A percentile compares a stretch with the other conserved stretches of the same genome.
phyloP scores from a whole-genome alignment of 257 asterid species.

The Misopates orontium region DNA sequence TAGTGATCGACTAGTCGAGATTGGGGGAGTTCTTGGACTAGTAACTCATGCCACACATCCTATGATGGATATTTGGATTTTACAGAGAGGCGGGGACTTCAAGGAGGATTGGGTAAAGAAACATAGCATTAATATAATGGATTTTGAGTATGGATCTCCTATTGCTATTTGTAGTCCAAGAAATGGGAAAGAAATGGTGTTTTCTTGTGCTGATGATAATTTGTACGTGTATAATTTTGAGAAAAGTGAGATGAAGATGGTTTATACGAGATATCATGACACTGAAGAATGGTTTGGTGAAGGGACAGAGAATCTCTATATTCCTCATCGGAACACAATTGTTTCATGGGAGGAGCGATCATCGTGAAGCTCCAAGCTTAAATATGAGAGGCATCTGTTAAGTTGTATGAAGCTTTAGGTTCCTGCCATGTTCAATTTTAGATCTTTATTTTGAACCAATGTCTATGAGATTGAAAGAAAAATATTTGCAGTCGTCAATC shows the following conservation, averaged over 20 bases:
- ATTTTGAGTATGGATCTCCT: conserved; percentile 1
- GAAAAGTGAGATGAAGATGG: conserved; percentile 27
- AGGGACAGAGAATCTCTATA: conserved; percentile 6
- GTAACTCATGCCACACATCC: conserved; percentile 22
- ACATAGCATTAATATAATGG: conserved; percentile 25
- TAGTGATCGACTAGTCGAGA: conserved; percentile 31
- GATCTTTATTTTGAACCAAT: too few species aligned
- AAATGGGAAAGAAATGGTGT: conserved; percentile 31
- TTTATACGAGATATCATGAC: conserved; percentile 15
- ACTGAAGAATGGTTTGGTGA: conserved; percentile 11
- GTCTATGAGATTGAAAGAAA: too few species aligned
- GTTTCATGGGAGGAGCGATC: conserved; percentile 22
- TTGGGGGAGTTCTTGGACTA: conserved; percentile 40
- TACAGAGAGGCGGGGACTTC: conserved; percentile 4
- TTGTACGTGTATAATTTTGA: conserved; percentile 31
- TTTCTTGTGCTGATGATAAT: conserved; percentile 5
- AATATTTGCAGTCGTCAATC: too few species aligned
- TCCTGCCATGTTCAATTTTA: too few species aligned
- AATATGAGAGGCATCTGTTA: too few species aligned
- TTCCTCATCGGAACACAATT: conserved; percentile 41
- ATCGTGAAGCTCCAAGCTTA: not conserved
- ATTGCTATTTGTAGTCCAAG: conserved; percentile 35
- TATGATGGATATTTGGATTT: conserved; percentile 41
- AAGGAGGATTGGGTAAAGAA: conserved; percentile 33
- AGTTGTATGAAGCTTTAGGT: too few species aligned